Evolutionary conservation across 1,139 yeast genomes (phyloP).

Genomic region (Scheffersomyces cryptocercus): DNA sequence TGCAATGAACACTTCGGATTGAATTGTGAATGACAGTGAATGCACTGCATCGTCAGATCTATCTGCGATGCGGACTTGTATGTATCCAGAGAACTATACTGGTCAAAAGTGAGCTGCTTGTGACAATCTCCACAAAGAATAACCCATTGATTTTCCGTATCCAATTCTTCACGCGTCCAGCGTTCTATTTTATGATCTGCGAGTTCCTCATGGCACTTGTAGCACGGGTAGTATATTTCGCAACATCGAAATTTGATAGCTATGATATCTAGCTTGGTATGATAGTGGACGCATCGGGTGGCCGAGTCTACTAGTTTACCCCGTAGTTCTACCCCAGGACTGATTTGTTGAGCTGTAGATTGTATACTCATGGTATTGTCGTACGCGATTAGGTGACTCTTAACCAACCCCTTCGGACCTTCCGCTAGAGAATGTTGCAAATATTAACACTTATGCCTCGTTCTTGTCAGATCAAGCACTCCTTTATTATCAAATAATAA

Average conservation of each 20-base stretch:
- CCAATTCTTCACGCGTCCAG: constrained; percentile 19
- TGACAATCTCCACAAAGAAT: constrained; percentile 42
- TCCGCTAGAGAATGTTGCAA: too few relatives aligned
- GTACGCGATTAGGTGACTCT: too few relatives aligned
- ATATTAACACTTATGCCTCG: too few relatives aligned
- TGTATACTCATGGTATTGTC: too few relatives aligned
- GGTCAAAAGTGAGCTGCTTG: constrained; percentile 26
- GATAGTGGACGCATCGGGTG: constrained; percentile 44
- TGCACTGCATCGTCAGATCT: constrained; percentile 17
- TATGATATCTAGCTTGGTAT: constrained; percentile 35
- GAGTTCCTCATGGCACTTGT: constrained; percentile 34
- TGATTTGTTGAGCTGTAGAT: too few relatives aligned
- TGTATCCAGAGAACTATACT: constrained; percentile 20
- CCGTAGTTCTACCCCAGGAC: neutral
- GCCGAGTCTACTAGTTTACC: constrained; percentile 30
- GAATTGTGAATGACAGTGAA: constrained; percentile 28
- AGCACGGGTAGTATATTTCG: constrained; percentile 38
- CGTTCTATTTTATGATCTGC: constrained; percentile 15
- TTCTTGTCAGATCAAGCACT: too few relatives aligned
- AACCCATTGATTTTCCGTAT: constrained; percentile 16
- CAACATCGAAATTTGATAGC: constrained; percentile 48
- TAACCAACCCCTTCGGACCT: too few relatives aligned
- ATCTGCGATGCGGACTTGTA: neutral
- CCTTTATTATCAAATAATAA: too few relatives aligned
- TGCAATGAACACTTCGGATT: constrained; percentile 43